A percentile compares a stretch with the other conserved stretches of the same genome.
Conservation (phyloP, 345 rosid genomes). For the Punica granatum region DNA sequence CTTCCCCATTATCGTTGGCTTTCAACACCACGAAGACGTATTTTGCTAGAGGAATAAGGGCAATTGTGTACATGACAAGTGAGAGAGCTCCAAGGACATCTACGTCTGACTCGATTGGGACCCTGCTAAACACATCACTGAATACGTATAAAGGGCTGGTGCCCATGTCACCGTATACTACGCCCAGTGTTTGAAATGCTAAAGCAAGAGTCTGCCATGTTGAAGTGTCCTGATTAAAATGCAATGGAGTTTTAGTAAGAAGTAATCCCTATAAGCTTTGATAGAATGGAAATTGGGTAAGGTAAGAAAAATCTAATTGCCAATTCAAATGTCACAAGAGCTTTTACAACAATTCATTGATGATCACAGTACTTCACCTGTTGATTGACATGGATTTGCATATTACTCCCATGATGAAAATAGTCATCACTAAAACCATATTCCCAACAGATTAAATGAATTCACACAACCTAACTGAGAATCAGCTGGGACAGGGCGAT, state of each 20-base stretch:
- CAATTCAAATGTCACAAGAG: background rate
- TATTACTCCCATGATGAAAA: background rate
- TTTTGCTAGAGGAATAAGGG: constrained; percentile 78
- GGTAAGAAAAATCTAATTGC: background rate
- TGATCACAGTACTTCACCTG: background rate
- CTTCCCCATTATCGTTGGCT: constrained; percentile 98
- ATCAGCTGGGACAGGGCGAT: too few species aligned
- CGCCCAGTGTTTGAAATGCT: constrained; percentile 98
- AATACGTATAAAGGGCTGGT: constrained; percentile 95
- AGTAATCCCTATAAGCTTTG: background rate
- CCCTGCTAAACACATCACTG: constrained; percentile 89
- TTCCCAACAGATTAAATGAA: too few species aligned
- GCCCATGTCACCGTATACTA: constrained; percentile 97
- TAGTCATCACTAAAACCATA: background rate
- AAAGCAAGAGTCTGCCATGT: constrained; percentile 54
- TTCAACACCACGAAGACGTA: constrained; percentile 91
- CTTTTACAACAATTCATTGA: background rate
- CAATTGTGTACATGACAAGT: constrained; percentile 83
- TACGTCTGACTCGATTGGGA: constrained; percentile 61
- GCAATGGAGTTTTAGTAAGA: constrained; percentile 14
- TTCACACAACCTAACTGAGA: too few species aligned
- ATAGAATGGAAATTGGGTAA: background rate
- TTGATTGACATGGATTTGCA: background rate
- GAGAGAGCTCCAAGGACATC: constrained; percentile 96
- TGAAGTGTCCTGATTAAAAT: constrained; percentile 55